Evolutionary conservation across 2,329 filamentous ascomycete species (phyloP).

Genomic region (Amylocarpus encephaloides): DNA sequence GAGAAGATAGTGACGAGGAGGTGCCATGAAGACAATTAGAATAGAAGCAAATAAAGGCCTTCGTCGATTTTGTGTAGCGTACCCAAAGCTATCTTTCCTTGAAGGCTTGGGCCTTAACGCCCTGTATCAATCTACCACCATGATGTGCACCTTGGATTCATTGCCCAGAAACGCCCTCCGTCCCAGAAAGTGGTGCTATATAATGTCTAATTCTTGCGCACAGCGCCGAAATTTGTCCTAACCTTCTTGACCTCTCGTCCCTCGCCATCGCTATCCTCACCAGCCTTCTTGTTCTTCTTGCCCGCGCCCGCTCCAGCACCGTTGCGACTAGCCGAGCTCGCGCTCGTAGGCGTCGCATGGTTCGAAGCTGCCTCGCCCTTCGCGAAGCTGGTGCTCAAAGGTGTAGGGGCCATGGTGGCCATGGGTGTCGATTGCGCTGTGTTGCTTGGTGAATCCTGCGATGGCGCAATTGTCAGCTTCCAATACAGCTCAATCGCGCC

Average conservation of each 20-base stretch:
- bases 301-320: constrained; percentile 36
- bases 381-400: constrained; percentile 48
- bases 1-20: constrained; percentile 47
- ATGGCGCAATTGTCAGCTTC: background rate
- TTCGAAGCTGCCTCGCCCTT: constrained; percentile 41
- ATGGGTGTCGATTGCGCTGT: constrained; percentile 28
- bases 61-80: background rate
- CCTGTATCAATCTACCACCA: constrained; percentile 3
- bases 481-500: background rate
- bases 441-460: constrained; percentile 27
- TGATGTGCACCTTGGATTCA: background rate
- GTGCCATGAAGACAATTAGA: constrained; percentile 23
- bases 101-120: background rate
- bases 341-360: constrained; percentile 50
- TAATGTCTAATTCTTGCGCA: constrained; percentile 20
- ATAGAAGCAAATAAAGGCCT: background rate
- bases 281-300: constrained; percentile 47
- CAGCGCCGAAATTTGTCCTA: constrained; percentile 28
- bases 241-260: constrained; percentile 35
- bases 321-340: constrained; percentile 32
- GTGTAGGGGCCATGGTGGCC: constrained; percentile 45
- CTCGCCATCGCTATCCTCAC: constrained; percentile 55
- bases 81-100: background rate
- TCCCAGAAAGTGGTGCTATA: background rate
- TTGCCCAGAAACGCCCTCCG: background rate